Evolutionary conservation across 1,284 basidiomycete species (phyloP), one percentile per base, ranked within the genome.

Genomic region (Athelia psychrophila): DNA sequence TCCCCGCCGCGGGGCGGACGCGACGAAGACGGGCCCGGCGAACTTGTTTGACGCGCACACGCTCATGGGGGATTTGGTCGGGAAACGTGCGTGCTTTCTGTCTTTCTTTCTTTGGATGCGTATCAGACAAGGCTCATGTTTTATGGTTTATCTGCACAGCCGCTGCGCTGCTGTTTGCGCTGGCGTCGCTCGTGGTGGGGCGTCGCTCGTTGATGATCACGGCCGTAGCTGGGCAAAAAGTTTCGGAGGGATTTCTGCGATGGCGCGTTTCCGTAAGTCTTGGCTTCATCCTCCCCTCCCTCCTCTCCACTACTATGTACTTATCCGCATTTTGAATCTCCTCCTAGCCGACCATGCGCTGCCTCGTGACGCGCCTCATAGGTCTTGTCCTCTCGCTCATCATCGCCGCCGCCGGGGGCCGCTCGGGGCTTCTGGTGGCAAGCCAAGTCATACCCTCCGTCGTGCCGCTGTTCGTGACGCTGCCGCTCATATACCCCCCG

Each of bases 191-290:
- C 16, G 86, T 83, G 48, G 80, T 89, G 0, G 91, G 91, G 2
- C 91, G 95, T 67, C 86, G 84, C 36, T 88, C 92, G 0, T 86
- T 84, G 36, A 84, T 95, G 56, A 91, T 91, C 0, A 90, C 88
- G 2, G 94, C 92, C 0, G 72, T 94, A 27, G 84, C 90, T 0
- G 93, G 93, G 0, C 83, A 94, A 66, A 80, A 91, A 50, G 87
- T 95, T 36, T 86, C 84, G 2, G 91, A 95, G 65, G 92, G 92
- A 1, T 93, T 93, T 67, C 81, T 95, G 58, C 79, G 86, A 55
- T 94, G 91, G 92, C 76, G 75, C 38, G 76, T 89, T 22, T 86
- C 86, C 51, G 85, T 86, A 64, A 59, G 84, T 66, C 27, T 13
- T 13, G 5, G 27, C 13, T 30, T 13, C 27, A 5, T 30, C 13